Conservation (phyloP, 106 monocot species). For the Apostasia ramifera region DNA sequence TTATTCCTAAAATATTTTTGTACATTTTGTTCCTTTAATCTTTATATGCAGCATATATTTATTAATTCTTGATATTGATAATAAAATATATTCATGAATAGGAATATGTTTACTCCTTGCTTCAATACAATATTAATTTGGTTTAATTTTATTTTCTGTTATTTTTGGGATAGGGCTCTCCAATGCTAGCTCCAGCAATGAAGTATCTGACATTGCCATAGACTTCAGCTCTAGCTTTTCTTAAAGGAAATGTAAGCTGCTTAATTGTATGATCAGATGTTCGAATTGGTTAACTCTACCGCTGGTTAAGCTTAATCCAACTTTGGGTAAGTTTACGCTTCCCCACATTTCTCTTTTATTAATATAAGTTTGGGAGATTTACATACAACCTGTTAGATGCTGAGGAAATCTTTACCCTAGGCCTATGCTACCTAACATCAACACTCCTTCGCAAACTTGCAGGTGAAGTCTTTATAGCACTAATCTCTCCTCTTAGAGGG, state of each 20-base stretch:
- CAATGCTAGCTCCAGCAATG: slow-evolving; percentile 45
- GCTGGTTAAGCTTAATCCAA: too few relatives aligned
- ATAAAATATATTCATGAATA: too few relatives aligned
- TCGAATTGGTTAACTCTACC: too few relatives aligned
- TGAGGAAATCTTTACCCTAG: not conserved
- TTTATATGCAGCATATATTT: not conserved
- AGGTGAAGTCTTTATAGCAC: too few relatives aligned
- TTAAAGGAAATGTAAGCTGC: too few relatives aligned
- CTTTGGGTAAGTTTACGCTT: too few relatives aligned
- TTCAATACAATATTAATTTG: not conserved
- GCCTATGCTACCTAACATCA: slow-evolving; percentile 41
- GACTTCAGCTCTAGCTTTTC: too few relatives aligned
- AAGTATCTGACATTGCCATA: slow-evolving; percentile 33
- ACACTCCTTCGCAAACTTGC: too few relatives aligned
- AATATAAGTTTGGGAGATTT: slow-evolving; percentile 22
- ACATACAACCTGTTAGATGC: slow-evolving; percentile 6
- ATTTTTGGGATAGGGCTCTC: slow-evolving; percentile 27
- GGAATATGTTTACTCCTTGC: not conserved
- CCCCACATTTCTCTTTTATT: too few relatives aligned
- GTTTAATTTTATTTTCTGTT: not conserved
- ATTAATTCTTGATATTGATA: not conserved
- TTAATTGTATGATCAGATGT: too few relatives aligned
- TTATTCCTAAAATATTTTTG: not conserved
- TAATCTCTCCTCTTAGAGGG: not conserved
- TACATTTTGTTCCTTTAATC: too few relatives aligned